Evolutionary conservation across 2,329 filamentous ascomycete species (phyloP).

Genomic region (Verticillium dahliae): DNA sequence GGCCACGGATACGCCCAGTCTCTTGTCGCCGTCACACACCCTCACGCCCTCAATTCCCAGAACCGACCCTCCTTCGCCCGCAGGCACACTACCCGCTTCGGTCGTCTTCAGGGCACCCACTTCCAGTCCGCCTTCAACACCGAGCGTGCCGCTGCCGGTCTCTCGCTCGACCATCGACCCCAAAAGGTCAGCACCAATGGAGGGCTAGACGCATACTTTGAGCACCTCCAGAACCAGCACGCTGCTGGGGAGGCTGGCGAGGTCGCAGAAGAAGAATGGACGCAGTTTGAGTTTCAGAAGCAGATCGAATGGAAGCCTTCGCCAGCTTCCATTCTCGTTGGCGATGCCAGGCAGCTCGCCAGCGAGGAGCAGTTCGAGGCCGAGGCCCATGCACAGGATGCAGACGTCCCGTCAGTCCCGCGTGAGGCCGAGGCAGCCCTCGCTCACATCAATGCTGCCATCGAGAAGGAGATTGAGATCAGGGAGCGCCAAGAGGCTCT

Average conservation of each 20-base stretch:
- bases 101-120: slow-evolving; percentile 54
- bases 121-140: slow-evolving; percentile 73
- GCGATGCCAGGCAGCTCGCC: slow-evolving; percentile 50
- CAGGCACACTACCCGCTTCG: slow-evolving; percentile 47
- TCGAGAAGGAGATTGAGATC: slow-evolving; percentile 69
- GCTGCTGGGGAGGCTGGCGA: slow-evolving; percentile 38
- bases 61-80: slow-evolving; percentile 57
- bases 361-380: slow-evolving; percentile 19
- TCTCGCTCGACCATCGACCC: slow-evolving; percentile 50
- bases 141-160: slow-evolving; percentile 43
- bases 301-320: slow-evolving; percentile 81
- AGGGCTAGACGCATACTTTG: slow-evolving; percentile 84
- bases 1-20: slow-evolving; percentile 98
- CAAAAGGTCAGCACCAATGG: slow-evolving; percentile 39
- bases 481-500: slow-evolving; percentile 37
- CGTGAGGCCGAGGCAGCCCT: slow-evolving; percentile 52
- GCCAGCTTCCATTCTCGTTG: slow-evolving; percentile 41
- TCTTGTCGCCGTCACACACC: slow-evolving; percentile 88
- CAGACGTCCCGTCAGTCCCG: slow-evolving; percentile 27
- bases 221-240: slow-evolving; percentile 78
- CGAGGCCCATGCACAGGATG: slow-evolving; percentile 25
- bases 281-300: slow-evolving; percentile 83
- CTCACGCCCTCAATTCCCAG: slow-evolving; percentile 68
- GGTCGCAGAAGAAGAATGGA: slow-evolving; percentile 74
- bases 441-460: slow-evolving; percentile 78